These are phyloP conservation scores for Striga asiatica DNA, from an alignment of 257 asterid genomes.

Conservation along the genomic window DNA sequence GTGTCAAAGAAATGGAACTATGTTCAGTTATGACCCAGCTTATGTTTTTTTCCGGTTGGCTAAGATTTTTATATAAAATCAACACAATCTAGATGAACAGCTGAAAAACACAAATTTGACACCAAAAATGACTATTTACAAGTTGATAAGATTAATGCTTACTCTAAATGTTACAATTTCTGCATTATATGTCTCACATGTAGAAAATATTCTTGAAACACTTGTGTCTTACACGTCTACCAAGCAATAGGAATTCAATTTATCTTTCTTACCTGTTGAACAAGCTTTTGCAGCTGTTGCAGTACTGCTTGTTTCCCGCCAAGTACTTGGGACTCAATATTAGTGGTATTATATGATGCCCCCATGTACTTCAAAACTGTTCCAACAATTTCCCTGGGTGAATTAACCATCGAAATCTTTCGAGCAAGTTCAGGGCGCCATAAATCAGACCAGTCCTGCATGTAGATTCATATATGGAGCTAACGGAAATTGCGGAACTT, in stretches of 20 bases:
- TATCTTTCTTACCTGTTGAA: conserved; percentile 50
- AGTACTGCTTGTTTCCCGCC: conserved; percentile 76
- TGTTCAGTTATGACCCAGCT: not conserved
- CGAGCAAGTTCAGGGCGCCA: conserved; percentile 96
- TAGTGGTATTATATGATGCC: conserved; percentile 67
- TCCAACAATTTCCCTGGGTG: conserved; percentile 85
- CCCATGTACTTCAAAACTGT: conserved; percentile 84
- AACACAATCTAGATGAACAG: not conserved
- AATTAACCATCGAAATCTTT: conserved; percentile 86
- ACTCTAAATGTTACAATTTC: not conserved
- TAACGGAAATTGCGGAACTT: not conserved
- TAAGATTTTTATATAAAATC: not conserved
- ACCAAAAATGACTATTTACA: not conserved
- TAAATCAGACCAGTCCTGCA: conserved; percentile 94
- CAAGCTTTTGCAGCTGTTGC: conserved; percentile 52
- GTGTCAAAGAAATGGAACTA: not conserved
- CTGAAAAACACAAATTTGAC: not conserved
- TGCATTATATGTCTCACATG: not conserved
- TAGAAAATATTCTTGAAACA: not conserved
- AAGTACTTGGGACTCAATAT: conserved; percentile 52
- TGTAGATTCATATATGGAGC: conserved; percentile 11
- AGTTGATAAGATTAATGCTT: not conserved
- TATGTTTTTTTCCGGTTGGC: too few species aligned
- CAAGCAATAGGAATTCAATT: not conserved
- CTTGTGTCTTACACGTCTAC: not conserved